Base-by-base conservation (phyloP, 2,329 filamentous ascomycete genomes). In the Bipolaris bicolor region DNA sequence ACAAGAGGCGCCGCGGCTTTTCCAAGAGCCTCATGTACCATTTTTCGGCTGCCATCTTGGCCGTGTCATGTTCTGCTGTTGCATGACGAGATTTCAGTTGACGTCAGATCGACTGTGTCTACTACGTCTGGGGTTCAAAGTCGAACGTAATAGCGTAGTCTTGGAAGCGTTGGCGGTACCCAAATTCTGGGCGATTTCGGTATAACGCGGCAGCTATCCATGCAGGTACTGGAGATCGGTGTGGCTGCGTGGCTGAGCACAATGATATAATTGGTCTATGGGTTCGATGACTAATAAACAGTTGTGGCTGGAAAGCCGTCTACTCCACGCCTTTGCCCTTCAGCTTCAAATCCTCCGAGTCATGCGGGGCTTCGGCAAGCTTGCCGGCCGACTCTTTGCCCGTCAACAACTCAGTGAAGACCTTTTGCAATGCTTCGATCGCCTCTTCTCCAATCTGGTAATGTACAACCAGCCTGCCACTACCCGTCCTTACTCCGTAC, bases 361-460 rank as follows among this genome's bases (percentile, higher is more conserved):
- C 54, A 33, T 69, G 63, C n/a, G 60, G 60, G 10, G 65, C 62
- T 44, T 65, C 54, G 4, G 60, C 57, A 55, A 64, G 62, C 52
- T 67, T 70, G 6, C 62, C 65, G 16, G 52, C 36, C 24, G 63
- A 61, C 45, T 63, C 58, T 37, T 65, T 60, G 7, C 66, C 69
- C 5, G 55, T 66, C 40, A 71, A 40, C 3, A 67, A 59, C 26
- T 70, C 67, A 1, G 59, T 64, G 45, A 72, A 70, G 15, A 71
- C 37, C 55, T 68, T 68, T 26, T 58, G 88, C 46, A 75, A 40
- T 31, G 63, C 54, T 52, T 65, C 52, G 44, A 92, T 78, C 1
- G 88, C 85, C 64, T 87, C 84, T 1, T 87, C 84, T 15, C 86
- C 86, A 62, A 91, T 87, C 80, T 93, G 88, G 74, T 90, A 90